phyloP scores from a whole-genome alignment of 768 basidiomycete genomes.

The Calocera viscosa region DNA sequence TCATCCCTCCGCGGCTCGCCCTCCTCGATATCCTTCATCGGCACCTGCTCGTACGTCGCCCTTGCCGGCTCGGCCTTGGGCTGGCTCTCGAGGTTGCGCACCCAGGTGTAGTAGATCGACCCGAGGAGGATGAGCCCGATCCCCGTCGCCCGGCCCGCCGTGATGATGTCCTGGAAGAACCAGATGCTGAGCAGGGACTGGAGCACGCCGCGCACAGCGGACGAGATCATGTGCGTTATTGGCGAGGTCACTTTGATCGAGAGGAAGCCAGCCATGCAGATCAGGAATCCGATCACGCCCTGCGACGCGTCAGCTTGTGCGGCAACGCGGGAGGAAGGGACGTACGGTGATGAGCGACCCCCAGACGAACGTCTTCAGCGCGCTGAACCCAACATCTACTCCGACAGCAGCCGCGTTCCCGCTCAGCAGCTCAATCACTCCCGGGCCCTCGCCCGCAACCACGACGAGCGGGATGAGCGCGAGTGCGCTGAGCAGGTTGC shows the following conservation, averaged over 20 bases:
- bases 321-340: slow-evolving; percentile 13
- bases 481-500: slow-evolving; percentile 66
- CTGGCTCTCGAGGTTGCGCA: slow-evolving; percentile 61
- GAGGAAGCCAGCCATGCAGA: slow-evolving; percentile 83
- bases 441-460: slow-evolving; percentile 61
- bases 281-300: slow-evolving; percentile 84
- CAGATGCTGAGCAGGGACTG: slow-evolving; percentile 73
- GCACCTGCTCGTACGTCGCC: slow-evolving; percentile 45
- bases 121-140: slow-evolving; percentile 71
- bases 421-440: slow-evolving; percentile 48
- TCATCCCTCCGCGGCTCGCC: slow-evolving; percentile 23
- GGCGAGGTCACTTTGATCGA: slow-evolving; percentile 97
- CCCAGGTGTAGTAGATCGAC: slow-evolving; percentile 79
- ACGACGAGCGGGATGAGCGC: slow-evolving; percentile 61
- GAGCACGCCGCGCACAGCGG: slow-evolving; percentile 86
- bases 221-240: slow-evolving; percentile 94
- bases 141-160: slow-evolving; percentile 63
- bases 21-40: slow-evolving; percentile 51
- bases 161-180: slow-evolving; percentile 71
- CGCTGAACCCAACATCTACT: neutral
- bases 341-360: slow-evolving; percentile 69
- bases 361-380: slow-evolving; percentile 47
- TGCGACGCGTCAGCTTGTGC: slow-evolving; percentile 23
- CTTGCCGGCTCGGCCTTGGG: slow-evolving; percentile 11
- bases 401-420: slow-evolving; percentile 26